A percentile compares a stretch with the other conserved stretches of the same genome.
Conservation (phyloP, 805 yeast species). For the Cyberlindnera euphorbiae region DNA sequence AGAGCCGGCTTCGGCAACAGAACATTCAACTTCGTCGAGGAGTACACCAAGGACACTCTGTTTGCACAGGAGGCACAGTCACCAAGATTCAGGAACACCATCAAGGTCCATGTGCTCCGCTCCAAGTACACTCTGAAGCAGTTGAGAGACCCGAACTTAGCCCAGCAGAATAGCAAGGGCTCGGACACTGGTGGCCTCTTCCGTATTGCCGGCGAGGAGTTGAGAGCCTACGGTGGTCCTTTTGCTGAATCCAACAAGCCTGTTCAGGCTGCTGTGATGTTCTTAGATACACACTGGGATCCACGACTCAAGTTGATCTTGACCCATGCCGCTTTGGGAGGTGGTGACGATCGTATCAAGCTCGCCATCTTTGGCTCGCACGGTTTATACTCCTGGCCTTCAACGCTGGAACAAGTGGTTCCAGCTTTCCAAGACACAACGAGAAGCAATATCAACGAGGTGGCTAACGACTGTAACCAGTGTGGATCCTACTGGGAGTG, state of each 20-base stretch:
- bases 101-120: slow-evolving; percentile 74
- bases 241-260: slow-evolving; percentile 43
- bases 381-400: slow-evolving; percentile 90
- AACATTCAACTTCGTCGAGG: slow-evolving; percentile 71
- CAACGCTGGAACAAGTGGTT: slow-evolving; percentile 63
- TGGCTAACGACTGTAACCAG: slow-evolving; percentile 86
- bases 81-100: slow-evolving; percentile 43
- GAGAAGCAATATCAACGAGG: slow-evolving; percentile 53
- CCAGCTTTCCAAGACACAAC: slow-evolving; percentile 73
- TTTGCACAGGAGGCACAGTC: slow-evolving; percentile 37
- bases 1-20: slow-evolving; percentile 74
- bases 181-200: slow-evolving; percentile 71
- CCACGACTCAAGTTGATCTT: slow-evolving; percentile 48
- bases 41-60: slow-evolving; percentile 48
- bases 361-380: slow-evolving; percentile 94
- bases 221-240: slow-evolving; percentile 51
- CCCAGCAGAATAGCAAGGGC: slow-evolving; percentile 82
- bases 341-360: slow-evolving; percentile 64
- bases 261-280: slow-evolving; percentile 76
- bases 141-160: slow-evolving; percentile 70
- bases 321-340: slow-evolving; percentile 94
- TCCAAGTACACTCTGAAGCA: slow-evolving; percentile 65
- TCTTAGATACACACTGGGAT: slow-evolving; percentile 85
- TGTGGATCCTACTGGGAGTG: slow-evolving; percentile 92
- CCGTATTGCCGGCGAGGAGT: slow-evolving; percentile 72